Conservation (phyloP, 148 eudicot genomes). For the Euryodendron excelsum region DNA sequence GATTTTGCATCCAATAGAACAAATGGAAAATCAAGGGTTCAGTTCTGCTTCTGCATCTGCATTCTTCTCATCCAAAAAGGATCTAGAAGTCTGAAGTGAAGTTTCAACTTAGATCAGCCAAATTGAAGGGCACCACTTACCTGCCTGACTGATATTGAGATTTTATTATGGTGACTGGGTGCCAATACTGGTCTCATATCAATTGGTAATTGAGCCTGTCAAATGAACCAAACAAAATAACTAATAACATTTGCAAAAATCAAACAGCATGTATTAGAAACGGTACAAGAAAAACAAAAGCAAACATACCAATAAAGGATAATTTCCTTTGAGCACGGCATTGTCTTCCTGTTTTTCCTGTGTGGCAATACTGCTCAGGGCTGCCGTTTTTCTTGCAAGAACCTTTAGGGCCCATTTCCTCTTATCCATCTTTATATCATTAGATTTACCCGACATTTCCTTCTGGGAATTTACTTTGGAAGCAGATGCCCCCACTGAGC, state of each 20-base stretch:
- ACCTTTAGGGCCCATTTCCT: slow-evolving; percentile 91
- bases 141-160: slow-evolving; percentile 79
- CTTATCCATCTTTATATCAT: slow-evolving; percentile 52
- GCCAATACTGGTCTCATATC: slow-evolving; percentile 88
- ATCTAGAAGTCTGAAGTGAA: not conserved
- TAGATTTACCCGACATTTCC: slow-evolving; percentile 39
- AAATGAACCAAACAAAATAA: slow-evolving; percentile 14
- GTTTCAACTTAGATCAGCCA: not conserved
- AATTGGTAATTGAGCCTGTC: slow-evolving; percentile 81
- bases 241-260: slow-evolving; percentile 5
- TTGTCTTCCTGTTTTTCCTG: slow-evolving; percentile 54
- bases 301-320: slow-evolving; percentile 69
- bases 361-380: slow-evolving; percentile 28
- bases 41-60: not conserved
- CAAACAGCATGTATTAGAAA: slow-evolving; percentile 6
- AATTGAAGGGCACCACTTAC: slow-evolving; percentile 34
- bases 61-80: not conserved
- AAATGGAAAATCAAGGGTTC: not conserved
- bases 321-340: slow-evolving; percentile 60
- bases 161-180: slow-evolving; percentile 73
- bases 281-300: slow-evolving; percentile 17
- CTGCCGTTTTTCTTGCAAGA: slow-evolving; percentile 81
- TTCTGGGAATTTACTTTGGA: slow-evolving; percentile 25
- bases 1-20: not conserved
- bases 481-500: slow-evolving; percentile 26